Base-by-base conservation (phyloP, 176 grass and related monocot species). In the Areca catechu region DNA sequence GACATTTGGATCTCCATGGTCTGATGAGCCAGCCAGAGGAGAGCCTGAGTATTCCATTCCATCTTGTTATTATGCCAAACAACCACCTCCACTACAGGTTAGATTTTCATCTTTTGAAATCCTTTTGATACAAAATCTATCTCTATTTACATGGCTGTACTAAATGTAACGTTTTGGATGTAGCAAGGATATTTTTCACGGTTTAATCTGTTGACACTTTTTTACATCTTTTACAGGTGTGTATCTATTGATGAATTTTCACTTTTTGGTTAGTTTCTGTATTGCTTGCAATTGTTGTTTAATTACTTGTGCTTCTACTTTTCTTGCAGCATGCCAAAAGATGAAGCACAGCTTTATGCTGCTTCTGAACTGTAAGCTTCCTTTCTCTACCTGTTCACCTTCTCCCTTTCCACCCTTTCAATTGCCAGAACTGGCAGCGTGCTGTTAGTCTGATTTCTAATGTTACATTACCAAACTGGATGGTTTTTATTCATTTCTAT, bases 141-240 rank as follows among this genome's bases (percentile, higher is more conserved):
- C 5, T 63, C 14, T 65, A 49, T 57, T 65, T 79, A 48, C 65
- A 61, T 58, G 50, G 22, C 69, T 58, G 65, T 76, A 51, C 24
- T 47, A 71, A 63, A 82, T 74, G 24, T 75, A 60, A 56, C 79
- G 20, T 80, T 62, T 49, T 80, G 63, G 57, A n/a, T 91, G 78
- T 69, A 97, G 93, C 66, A 63, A 62, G 56, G 64, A 58, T 75
- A 80, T 79, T 98, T 98, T 63, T 71, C 77, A 58, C 91, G 80
- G 73, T 72, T 92, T 60, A 83, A 83, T 61, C 58, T 59, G 18
- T 9, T 53, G 37, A 98, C 73, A 15, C 70, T 98, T 24, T 88
- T 98, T 83, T 98, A 85, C 75, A 88, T 92, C 66, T 98, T 98
- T 68, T 98, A 98, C 81, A 98, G 87, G 93, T 98, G 78, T 65